Evolutionary conservation across 2,329 filamentous ascomycete species (phyloP).

Genomic region (Aspergillus sp.): DNA sequence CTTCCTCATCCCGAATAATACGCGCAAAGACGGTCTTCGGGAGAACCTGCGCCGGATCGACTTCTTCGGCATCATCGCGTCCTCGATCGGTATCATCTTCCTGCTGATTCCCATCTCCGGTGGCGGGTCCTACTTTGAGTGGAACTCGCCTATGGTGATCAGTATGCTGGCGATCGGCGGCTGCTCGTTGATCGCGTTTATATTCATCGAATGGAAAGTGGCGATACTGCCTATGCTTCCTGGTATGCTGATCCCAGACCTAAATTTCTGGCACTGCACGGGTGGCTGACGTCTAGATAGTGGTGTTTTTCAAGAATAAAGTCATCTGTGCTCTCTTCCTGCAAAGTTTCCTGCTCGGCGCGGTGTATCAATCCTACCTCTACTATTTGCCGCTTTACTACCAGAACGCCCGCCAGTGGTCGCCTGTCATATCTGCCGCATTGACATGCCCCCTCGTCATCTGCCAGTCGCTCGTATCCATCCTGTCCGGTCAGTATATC

Average conservation of each 20-base stretch:
- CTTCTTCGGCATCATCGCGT: constrained; percentile 56
- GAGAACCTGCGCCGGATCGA: constrained; percentile 58
- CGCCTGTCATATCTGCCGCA: constrained; percentile 51
- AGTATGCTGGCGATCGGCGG: constrained; percentile 56
- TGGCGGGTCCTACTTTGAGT: constrained; percentile 58
- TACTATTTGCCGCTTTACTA: constrained; percentile 65
- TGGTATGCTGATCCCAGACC: constrained; percentile 21
- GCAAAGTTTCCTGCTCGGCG: constrained; percentile 61
- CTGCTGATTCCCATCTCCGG: constrained; percentile 65
- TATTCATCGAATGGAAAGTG: constrained; percentile 57
- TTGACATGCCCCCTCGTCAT: constrained; percentile 53
- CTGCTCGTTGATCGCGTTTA: constrained; percentile 49
- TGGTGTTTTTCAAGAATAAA: constrained; percentile 53
- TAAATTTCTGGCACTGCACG: background rate
- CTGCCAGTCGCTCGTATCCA: constrained; percentile 41
- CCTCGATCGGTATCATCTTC: constrained; percentile 58
- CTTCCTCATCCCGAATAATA: constrained; percentile 54
- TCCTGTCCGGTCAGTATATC: constrained; percentile 58
- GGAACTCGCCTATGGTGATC: constrained; percentile 59
- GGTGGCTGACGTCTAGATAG: constrained; percentile 18
- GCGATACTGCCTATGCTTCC: constrained; percentile 61
- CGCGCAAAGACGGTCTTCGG: constrained; percentile 46
- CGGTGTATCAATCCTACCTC: constrained; percentile 58
- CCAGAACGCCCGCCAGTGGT: constrained; percentile 54
- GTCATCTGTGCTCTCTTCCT: constrained; percentile 56